A percentile compares a stretch with the other conserved stretches of the same genome.
Evolutionary conservation across 805 yeast species (phyloP).

Genomic region (Pichia cephalocereana): DNA sequence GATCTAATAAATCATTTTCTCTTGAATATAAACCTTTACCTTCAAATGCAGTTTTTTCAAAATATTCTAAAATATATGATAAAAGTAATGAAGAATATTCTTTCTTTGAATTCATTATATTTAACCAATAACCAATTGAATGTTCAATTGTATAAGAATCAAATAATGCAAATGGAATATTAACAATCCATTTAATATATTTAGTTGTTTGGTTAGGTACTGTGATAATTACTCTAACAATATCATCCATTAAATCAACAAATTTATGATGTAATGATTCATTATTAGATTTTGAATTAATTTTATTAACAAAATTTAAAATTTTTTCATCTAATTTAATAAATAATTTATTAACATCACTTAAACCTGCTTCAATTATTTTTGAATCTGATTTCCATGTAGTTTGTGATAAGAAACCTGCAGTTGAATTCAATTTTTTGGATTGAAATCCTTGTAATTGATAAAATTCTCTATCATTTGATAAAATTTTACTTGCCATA

Average conservation of each 20-base stretch:
- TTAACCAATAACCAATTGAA: constrained; percentile 74
- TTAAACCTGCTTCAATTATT: constrained; percentile 20
- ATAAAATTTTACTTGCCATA: constrained; percentile 68
- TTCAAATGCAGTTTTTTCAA: constrained; percentile 57
- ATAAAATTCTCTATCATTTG: constrained; percentile 57
- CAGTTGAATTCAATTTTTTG: constrained; percentile 44
- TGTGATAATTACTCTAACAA: constrained; percentile 31
- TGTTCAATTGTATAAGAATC: constrained; percentile 49
- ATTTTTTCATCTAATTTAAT: constrained; percentile 8
- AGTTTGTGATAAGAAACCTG: constrained; percentile 69
- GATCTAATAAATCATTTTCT: constrained; percentile 41
- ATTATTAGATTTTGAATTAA: background rate
- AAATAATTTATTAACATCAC: constrained; percentile 26
- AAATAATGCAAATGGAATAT: constrained; percentile 63
- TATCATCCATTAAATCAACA: constrained; percentile 33
- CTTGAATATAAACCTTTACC: constrained; percentile 58
- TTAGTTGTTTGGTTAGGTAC: constrained; percentile 35
- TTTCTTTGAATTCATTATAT: constrained; percentile 60
- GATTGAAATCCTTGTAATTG: constrained; percentile 28
- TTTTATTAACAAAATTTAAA: background rate
- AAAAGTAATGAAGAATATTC: constrained; percentile 50
- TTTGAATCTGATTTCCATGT: constrained; percentile 43
- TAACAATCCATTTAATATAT: constrained; percentile 42
- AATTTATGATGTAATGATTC: constrained; percentile 23
- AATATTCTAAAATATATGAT: constrained; percentile 57